phyloP scores from a whole-genome alignment of 768 basidiomycete species.

The Amanita rubescens region DNA sequence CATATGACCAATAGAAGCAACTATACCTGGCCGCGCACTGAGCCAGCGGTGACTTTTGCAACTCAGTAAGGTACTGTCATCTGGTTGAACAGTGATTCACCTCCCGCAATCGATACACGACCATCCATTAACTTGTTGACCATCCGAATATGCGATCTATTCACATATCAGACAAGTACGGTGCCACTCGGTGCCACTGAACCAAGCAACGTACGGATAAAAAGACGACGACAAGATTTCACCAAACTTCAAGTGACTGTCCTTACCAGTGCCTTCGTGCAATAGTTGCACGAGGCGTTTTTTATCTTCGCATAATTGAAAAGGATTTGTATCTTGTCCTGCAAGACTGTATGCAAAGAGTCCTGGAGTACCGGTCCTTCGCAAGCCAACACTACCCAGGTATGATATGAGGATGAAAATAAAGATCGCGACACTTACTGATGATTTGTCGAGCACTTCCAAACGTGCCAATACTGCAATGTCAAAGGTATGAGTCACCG shows the following conservation, averaged over 20 bases:
- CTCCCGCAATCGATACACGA: slow-evolving; percentile 42
- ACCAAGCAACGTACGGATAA: background rate
- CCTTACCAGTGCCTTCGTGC: slow-evolving; percentile 11
- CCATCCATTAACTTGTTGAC: slow-evolving; percentile 32
- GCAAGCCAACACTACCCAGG: background rate
- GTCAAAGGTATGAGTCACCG: background rate
- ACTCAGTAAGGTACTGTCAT: background rate
- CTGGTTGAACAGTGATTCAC: slow-evolving; percentile 16
- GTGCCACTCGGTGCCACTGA: too few species aligned
- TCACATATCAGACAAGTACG: background rate
- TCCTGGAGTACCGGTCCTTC: background rate
- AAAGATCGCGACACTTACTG: slow-evolving; percentile 8
- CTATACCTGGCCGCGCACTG: background rate
- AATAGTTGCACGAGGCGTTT: background rate
- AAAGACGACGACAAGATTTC: slow-evolving; percentile 20
- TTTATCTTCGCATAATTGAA: background rate
- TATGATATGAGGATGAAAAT: background rate
- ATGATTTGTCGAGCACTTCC: slow-evolving; percentile 10
- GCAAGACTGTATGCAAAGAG: background rate
- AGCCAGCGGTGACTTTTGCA: background rate
- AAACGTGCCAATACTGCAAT: slow-evolving; percentile 17
- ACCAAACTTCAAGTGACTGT: slow-evolving; percentile 23
- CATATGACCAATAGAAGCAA: background rate
- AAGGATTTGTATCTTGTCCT: background rate
- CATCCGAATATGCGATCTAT: slow-evolving; percentile 42